Base-by-base conservation (phyloP, 345 rosid species). In the Camelina neglecta region DNA sequence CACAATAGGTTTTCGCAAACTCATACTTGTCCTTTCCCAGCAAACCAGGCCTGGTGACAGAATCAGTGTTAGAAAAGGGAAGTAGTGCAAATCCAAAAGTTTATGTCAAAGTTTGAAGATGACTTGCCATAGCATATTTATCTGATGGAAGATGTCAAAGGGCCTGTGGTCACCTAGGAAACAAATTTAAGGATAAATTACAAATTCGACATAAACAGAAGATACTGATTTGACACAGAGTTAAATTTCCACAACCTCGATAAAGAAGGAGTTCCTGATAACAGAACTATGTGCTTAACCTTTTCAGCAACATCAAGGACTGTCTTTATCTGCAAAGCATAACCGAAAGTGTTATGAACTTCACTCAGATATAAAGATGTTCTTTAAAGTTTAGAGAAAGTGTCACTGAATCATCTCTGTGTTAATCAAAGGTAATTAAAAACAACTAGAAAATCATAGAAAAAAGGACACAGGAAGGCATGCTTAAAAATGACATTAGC, bases 221-320 rank as follows among this genome's bases (percentile, higher is more conserved):
- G 60, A 64, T 45, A 69, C 65, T 24, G 42, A 47, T 67, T 45
- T 62, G 61, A 61, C 53, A 69, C 42, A 74, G 65, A 67, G 33
- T 69, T 15, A 64, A 8, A 63, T 38, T 56, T 50, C 69, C 64
- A 89, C 85, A 90, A 94, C 98, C 98, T 94, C 77, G 97, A 92
- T 82, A 94, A 82, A 72, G 98, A 94, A 77, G 98, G 98, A 51
- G 98, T 94, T 80, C 98, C 98, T 20, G 98, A 92, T 41, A 94
- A 82, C 69, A 94, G 84, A 79, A 90, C 87, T 68, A 87, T 82
- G 72, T 62, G 96, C 75, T 87, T 87, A 84, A 89, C 83, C 83
- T 85, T 92, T 76, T 78, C 83, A 11, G 95, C 96, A 79, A 90
- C 80, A 76, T 89, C 93, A 75, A 94, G 95, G 73, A 92, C 90